These are phyloP conservation scores for Corchorus capsularis DNA, from an alignment of 345 rosid genomes.

Conservation along the genomic window DNA sequence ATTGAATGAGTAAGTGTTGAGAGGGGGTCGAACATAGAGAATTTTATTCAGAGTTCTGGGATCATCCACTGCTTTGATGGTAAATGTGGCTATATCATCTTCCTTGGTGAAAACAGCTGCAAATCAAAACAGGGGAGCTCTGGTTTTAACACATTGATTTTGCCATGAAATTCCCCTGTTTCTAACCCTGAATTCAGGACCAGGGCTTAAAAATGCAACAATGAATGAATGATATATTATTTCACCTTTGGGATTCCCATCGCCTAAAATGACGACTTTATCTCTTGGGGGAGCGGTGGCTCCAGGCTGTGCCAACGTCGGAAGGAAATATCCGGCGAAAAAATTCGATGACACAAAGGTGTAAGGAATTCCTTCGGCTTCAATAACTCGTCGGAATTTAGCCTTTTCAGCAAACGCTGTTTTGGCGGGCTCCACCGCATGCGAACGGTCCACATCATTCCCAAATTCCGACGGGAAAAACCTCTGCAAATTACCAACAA, in stretches of 20 bases:
- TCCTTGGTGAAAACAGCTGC: conserved; percentile 53
- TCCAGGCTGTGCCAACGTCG: conserved; percentile 45
- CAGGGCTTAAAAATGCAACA: too few relatives aligned
- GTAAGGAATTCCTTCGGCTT: conserved; percentile 56
- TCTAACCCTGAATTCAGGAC: neutral
- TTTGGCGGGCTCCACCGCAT: conserved; percentile 55
- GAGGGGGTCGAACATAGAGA: conserved; percentile 52
- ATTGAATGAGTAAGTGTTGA: conserved; percentile 52
- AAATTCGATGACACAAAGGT: conserved; percentile 47
- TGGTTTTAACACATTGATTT: neutral
- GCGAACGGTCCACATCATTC: conserved; percentile 50
- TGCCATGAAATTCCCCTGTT: neutral
- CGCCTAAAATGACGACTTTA: conserved; percentile 52
- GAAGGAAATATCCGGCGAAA: conserved; percentile 54
- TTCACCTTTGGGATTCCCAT: conserved; percentile 63
- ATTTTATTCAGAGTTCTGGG: conserved; percentile 61
- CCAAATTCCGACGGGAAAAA: conserved; percentile 82
- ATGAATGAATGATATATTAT: neutral
- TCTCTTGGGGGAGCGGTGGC: conserved; percentile 60
- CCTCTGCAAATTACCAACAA: conserved; percentile 34
- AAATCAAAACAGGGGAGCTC: neutral
- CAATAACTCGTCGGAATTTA: conserved; percentile 46
- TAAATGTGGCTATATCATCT: conserved; percentile 54
- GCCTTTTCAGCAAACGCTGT: conserved; percentile 41
- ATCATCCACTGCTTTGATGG: conserved; percentile 59